These are phyloP conservation scores for Mycena albidolilacea DNA, from an alignment of 768 basidiomycete genomes.

Conservation along the genomic window DNA sequence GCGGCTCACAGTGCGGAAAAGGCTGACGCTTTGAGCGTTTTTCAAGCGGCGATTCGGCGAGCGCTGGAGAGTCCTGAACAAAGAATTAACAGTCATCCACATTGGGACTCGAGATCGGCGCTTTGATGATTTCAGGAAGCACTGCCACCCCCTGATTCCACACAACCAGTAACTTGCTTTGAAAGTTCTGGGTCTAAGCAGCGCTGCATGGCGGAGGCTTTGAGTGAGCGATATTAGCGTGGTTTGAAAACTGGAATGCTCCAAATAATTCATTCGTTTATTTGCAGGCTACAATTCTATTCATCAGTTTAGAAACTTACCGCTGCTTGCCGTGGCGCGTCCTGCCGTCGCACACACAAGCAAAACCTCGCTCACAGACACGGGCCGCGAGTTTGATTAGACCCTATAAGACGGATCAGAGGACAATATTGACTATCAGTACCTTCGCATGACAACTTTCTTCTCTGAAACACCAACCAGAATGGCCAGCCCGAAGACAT, in stretches of 20 bases:
- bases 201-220: background rate
- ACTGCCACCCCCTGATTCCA: conserved; percentile 23
- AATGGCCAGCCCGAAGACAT: background rate
- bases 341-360: conserved; percentile 6
- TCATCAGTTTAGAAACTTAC: conserved; percentile 7
- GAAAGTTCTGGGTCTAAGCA: conserved; percentile 3
- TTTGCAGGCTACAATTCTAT: conserved; percentile 4
- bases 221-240: background rate
- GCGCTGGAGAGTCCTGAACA: conserved; percentile 18
- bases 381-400: background rate
- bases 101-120: conserved; percentile 7
- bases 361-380: conserved; percentile 5
- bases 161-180: conserved; percentile 11
- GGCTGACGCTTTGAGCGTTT: conserved; percentile 15
- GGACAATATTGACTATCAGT: conserved; percentile 5
- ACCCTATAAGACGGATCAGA: conserved; percentile 5
- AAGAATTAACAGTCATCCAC: background rate
- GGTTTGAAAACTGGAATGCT: conserved; percentile 1
- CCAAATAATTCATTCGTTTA: conserved; percentile 3
- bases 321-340: conserved; percentile 2
- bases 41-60: conserved; percentile 20
- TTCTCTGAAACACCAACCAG: conserved; percentile 3
- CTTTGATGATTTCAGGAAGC: conserved; percentile 15
- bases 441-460: conserved; percentile 2
- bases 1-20: conserved; percentile 13